Evolutionary conservation across 352 stramenopile genomes (phyloP).

Genomic region (Blastocystis hominis): DNA sequence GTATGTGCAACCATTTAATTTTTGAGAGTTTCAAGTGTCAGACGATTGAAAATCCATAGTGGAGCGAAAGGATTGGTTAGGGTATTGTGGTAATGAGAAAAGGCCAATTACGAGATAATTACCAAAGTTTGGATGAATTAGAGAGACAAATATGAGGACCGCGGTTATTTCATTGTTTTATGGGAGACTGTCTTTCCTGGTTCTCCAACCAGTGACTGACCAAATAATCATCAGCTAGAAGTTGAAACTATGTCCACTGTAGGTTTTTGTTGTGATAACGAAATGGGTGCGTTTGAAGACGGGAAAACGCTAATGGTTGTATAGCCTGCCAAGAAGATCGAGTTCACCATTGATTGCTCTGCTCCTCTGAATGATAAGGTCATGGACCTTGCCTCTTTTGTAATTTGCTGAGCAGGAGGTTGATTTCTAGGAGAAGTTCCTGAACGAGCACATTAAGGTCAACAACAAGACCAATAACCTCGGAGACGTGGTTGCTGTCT

Average conservation of each 20-base stretch:
- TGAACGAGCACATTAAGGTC: constrained; percentile 98
- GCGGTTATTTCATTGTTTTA: neutral
- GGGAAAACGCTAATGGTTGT: constrained; percentile 16
- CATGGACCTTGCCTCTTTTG: constrained; percentile 90
- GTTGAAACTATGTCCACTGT: neutral
- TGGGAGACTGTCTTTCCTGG: neutral
- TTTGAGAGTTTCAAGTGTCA: no score
- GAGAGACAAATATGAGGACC: neutral
- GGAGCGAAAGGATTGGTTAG: no score
- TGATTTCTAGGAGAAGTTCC: constrained; percentile 81
- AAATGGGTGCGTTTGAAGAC: neutral
- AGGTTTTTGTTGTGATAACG: neutral
- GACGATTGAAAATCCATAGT: no score
- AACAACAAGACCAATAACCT: constrained; percentile 92
- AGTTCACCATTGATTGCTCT: constrained; percentile 85
- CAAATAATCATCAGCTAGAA: neutral
- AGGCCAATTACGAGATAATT: no score
- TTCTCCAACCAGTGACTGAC: neutral
- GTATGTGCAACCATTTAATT: no score
- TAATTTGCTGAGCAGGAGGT: neutral
- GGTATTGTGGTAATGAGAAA: no score
- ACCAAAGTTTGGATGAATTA: no score
- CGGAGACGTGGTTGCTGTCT: constrained; percentile 84
- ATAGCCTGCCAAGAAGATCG: constrained; percentile 64
- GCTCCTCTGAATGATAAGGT: constrained; percentile 96